Evolutionary conservation across 2,329 filamentous ascomycete species (phyloP), one percentile per base, ranked within the genome.

Genomic region (Beauveria pseudobassiana): DNA sequence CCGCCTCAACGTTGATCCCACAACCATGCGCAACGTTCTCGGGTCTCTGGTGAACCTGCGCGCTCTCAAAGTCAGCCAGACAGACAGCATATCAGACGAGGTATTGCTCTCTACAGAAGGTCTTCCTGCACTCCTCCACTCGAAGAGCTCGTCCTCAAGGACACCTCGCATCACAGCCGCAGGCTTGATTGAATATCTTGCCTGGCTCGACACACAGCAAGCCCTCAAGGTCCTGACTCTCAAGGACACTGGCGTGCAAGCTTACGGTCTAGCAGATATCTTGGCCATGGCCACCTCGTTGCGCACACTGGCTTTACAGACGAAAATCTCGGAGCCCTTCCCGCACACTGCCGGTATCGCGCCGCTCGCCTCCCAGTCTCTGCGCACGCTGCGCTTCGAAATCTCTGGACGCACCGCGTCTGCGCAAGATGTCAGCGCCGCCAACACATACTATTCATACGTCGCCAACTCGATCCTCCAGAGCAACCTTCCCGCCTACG

Each of bases 401-500:
- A 90, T 98, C 71, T 88, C 85, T 12, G 81, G 85, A 3, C 78
- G 78, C 10, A 76, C 83, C 0, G 73, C 78, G 4, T 77, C 83
- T 0, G 83, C 85, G 24, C 80, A 86, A 12, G 88, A 85, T 63
- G 76, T 79, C 9, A 79, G 75, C 64, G 76, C 82, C 26, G 82
- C 82, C 0, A 74, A 78, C 10, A 82, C 82, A 20, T 96, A 96
- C 76, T 96, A 97, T 74, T 84, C 85, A 64, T 96, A 96, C 74
- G 84, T 98, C 22, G 87, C 91, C 28, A 84, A 84, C n/a, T 96
- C 91, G 0, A 83, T 98, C 38, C 84, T 95, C 63, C 83, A 86
- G 18, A 88, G 88, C 64, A 83, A 85, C 8, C 81, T 98, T 8
- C 91, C 1, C 83, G 82, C 42, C 80, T 98, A 9, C 82, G 82